phyloP scores from a whole-genome alignment of 1,284 basidiomycete species.

The Trichosporon coremiiforme region DNA sequence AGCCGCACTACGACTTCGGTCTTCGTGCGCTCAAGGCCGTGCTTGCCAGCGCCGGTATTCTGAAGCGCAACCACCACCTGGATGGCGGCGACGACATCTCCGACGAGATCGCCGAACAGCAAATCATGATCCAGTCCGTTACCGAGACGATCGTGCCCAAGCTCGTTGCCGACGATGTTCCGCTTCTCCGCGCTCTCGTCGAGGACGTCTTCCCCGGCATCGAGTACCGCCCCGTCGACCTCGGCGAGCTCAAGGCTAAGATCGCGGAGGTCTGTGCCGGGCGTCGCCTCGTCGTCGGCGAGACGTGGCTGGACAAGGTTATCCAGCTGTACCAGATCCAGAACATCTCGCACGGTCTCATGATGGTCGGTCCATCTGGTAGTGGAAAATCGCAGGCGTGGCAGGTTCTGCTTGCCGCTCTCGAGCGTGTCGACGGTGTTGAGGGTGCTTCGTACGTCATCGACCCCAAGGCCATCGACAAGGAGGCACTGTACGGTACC shows the following conservation, averaged over 20 bases:
- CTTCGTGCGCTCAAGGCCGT: conserved; percentile 97
- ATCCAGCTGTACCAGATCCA: conserved; percentile 98
- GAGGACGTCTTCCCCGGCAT: conserved; percentile 98
- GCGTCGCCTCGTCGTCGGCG: conserved; percentile 78
- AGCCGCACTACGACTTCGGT: conserved; percentile 99
- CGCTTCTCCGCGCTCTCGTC: conserved; percentile 87
- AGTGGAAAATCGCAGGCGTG: conserved; percentile 97
- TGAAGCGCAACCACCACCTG: conserved; percentile 85
- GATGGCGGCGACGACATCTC: conserved; percentile 35
- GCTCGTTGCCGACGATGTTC: conserved; percentile 94
- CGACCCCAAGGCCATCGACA: conserved; percentile 98
- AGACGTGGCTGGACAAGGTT: conserved; percentile 93
- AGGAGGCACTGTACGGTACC: conserved; percentile 96
- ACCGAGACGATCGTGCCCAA: conserved; percentile 99
- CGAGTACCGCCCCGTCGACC: conserved; percentile 83
- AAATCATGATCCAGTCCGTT: conserved; percentile 98
- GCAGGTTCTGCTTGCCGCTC: conserved; percentile 86
- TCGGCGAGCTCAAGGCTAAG: conserved; percentile 79
- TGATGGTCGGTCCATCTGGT: conserved; percentile 99
- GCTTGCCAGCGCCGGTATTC: conserved; percentile 91
- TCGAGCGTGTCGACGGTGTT: conserved; percentile 86
- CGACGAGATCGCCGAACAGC: conserved; percentile 80
- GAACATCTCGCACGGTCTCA: conserved; percentile 98
- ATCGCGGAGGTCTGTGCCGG: conserved; percentile 86
- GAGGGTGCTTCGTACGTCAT: conserved; percentile 96